These are phyloP conservation scores for Euphorbia celastroides DNA, from an alignment of 441 rosid species.

Conservation along the genomic window DNA sequence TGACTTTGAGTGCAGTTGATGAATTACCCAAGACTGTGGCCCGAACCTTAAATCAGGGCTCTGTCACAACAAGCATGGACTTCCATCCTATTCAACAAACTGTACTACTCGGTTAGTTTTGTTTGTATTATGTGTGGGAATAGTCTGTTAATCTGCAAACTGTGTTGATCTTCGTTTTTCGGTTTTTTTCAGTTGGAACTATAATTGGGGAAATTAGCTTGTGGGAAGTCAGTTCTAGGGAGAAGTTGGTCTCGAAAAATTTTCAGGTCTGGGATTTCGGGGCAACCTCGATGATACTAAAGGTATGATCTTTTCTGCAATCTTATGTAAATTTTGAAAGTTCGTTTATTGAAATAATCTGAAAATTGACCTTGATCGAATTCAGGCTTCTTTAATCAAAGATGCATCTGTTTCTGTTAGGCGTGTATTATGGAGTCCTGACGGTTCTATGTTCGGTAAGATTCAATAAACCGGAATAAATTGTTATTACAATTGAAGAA, in stretches of 20 bases:
- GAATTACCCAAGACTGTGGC: constrained; percentile 44
- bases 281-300: constrained; percentile 46
- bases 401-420: constrained; percentile 59
- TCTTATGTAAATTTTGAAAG: constrained; percentile 12
- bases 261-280: constrained; percentile 72
- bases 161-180: constrained; percentile 6
- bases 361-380: constrained; percentile 18
- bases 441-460: constrained; percentile 77
- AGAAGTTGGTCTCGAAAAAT: constrained; percentile 45
- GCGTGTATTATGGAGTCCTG: constrained; percentile 82
- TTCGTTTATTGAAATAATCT: constrained; percentile 2
- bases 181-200: constrained; percentile 60
- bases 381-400: constrained; percentile 51
- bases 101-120: constrained; percentile 60
- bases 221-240: constrained; percentile 73
- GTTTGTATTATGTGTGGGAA: constrained; percentile 2
- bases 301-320: constrained; percentile 40
- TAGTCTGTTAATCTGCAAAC: neutral
- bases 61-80: constrained; percentile 77
- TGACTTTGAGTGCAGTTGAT: constrained; percentile 21
- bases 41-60: constrained; percentile 47
- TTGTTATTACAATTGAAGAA: constrained; percentile 1
- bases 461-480: neutral
- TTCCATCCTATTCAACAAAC: constrained; percentile 71
- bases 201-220: constrained; percentile 54